Conservation (phyloP, 371 early-diverging fungal species). For the Phascolomyces articulosus region DNA sequence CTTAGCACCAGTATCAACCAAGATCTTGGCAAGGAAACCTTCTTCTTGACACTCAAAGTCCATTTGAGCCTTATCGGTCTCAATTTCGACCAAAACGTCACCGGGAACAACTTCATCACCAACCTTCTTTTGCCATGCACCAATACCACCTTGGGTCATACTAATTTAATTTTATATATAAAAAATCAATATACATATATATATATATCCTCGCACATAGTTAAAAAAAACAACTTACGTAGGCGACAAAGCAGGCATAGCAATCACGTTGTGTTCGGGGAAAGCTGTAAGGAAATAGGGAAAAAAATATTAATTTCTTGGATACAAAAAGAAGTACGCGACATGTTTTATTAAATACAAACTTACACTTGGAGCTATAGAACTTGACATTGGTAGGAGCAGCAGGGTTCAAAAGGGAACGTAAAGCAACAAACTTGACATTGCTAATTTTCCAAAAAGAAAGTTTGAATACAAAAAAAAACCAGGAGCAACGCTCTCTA, state of each 20-base stretch:
- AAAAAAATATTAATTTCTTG: not conserved
- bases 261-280: constrained; percentile 90
- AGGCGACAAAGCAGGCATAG: constrained; percentile 98
- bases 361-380: constrained; percentile 69
- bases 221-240: constrained; percentile 67
- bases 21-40: constrained; percentile 94
- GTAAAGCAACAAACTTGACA: constrained; percentile 50
- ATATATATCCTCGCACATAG: too few relatives aligned
- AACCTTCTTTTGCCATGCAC: constrained; percentile 92
- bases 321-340: constrained; percentile 1
- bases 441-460: constrained; percentile 23
- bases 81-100: constrained; percentile 96
- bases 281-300: constrained; percentile 57
- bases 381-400: constrained; percentile 35
- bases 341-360: not conserved
- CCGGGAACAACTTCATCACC: constrained; percentile 95
- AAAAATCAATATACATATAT: not conserved
- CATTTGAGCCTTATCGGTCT: constrained; percentile 99
- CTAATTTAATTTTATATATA: constrained; percentile 12
- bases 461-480: not conserved
- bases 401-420: constrained; percentile 39
- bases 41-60: constrained; percentile 99
- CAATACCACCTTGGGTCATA: constrained; percentile 98
- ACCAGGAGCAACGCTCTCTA: too few relatives aligned
- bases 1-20: constrained; percentile 85